phyloP scores from a whole-genome alignment of 208 protist genomes.

The Trypanosoma mega region DNA sequence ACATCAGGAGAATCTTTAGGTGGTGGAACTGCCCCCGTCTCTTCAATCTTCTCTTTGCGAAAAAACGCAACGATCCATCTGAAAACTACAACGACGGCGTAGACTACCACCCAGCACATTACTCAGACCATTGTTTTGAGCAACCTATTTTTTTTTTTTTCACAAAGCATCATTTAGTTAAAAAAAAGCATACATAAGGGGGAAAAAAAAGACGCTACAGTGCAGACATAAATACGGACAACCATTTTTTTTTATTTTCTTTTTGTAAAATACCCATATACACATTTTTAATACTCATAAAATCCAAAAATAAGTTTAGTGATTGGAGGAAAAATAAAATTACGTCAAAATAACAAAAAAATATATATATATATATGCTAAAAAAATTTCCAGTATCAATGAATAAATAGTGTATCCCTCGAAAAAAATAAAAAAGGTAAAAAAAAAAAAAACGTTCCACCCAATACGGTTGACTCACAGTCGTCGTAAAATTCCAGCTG shows the following conservation, averaged over 20 bases:
- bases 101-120: constrained; percentile 60
- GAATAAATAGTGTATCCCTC: no score
- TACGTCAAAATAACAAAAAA: not conserved
- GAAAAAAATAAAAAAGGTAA: no score
- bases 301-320: no score
- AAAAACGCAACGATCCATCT: constrained; percentile 38
- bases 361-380: no score
- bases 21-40: not conserved
- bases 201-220: not conserved
- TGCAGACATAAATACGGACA: not conserved
- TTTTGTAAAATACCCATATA: no score
- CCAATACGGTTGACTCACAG: no score
- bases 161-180: constrained; percentile 1
- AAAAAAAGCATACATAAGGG: constrained; percentile 11
- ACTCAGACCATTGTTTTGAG: constrained; percentile 40
- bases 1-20: constrained; percentile 1
- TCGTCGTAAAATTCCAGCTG: no score
- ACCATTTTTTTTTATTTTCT: no score
- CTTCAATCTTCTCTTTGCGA: constrained; percentile 5
- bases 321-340: no score
- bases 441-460: no score
- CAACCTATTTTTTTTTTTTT: not conserved
- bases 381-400: no score
- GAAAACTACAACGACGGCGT: constrained; percentile 37
- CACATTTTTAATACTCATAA: no score